phyloP scores from a whole-genome alignment of 1,284 basidiomycete genomes.

The Fomitopsis pinicola region DNA sequence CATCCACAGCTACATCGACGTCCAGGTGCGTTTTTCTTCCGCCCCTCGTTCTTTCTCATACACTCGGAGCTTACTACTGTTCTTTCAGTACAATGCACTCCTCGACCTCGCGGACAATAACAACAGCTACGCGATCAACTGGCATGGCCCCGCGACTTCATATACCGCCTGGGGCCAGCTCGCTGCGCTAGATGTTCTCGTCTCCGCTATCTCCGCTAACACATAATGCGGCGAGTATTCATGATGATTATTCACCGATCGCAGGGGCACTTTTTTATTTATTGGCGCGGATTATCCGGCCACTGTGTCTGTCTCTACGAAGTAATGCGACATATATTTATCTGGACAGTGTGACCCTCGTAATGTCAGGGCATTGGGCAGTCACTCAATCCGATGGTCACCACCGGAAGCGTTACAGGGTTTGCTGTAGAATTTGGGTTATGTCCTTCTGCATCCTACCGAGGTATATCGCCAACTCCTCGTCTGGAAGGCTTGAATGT shows the following conservation, averaged over 20 bases:
- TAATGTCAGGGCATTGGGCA: too few species aligned
- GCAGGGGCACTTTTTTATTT: not conserved
- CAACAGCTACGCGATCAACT: slow-evolving; percentile 37
- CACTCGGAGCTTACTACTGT: not conserved
- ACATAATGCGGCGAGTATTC: not conserved
- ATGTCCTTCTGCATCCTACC: slow-evolving; percentile 66
- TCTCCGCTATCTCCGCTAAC: slow-evolving; percentile 35
- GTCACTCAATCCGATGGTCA: too few species aligned
- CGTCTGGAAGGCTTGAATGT: slow-evolving; percentile 64
- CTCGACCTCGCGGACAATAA: slow-evolving; percentile 43
- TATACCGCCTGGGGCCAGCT: slow-evolving; percentile 49
- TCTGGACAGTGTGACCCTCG: not conserved
- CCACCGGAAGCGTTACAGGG: slow-evolving; percentile 15
- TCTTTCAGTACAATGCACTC: slow-evolving; percentile 40
- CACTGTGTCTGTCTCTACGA: not conserved
- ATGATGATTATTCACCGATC: not conserved
- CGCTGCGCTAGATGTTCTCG: slow-evolving; percentile 41
- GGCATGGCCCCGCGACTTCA: slow-evolving; percentile 38
- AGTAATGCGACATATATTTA: not conserved
- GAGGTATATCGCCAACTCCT: slow-evolving; percentile 61
- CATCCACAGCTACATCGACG: slow-evolving; percentile 43
- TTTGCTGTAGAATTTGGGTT: slow-evolving; percentile 47
- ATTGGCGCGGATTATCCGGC: not conserved
- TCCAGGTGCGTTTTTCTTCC: slow-evolving; percentile 34
- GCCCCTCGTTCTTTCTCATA: not conserved